These are phyloP conservation scores for Alternaria alternata DNA, from an alignment of 2,329 filamentous ascomycete species.

Conservation along the genomic window DNA sequence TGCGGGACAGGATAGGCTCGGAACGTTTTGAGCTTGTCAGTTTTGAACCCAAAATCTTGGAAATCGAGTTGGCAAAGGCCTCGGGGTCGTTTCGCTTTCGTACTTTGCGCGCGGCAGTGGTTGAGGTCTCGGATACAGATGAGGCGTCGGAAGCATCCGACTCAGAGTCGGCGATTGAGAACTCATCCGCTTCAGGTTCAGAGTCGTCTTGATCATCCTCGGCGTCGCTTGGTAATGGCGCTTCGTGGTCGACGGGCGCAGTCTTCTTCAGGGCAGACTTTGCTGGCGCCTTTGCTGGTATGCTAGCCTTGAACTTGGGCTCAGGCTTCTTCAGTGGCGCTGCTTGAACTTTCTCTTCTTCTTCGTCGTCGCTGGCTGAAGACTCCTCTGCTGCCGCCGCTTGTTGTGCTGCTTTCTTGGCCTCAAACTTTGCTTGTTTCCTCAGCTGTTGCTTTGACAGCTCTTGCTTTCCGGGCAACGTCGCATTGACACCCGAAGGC, in stretches of 20 bases:
- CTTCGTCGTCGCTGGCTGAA: constrained; percentile 19
- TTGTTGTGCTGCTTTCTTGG: constrained; percentile 25
- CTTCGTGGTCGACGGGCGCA: constrained; percentile 39
- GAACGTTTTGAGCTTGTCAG: constrained; percentile 80
- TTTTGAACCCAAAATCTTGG: constrained; percentile 91
- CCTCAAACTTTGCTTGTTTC: constrained; percentile 27
- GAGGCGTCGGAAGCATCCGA: constrained; percentile 48
- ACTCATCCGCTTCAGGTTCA: constrained; percentile 50
- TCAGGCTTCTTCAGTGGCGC: constrained; percentile 24
- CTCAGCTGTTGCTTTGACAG: constrained; percentile 27
- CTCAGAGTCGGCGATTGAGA: constrained; percentile 43
- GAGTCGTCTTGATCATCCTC: constrained; percentile 22
- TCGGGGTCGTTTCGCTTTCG: constrained; percentile 91
- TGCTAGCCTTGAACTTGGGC: constrained; percentile 32
- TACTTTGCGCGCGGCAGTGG: constrained; percentile 55
- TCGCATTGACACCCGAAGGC: constrained; percentile 36
- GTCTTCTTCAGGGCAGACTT: constrained; percentile 38
- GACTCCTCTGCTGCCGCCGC: constrained; percentile 19
- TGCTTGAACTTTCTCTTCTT: constrained; percentile 7
- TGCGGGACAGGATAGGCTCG: constrained; percentile 91
- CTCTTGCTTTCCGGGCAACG: constrained; percentile 17
- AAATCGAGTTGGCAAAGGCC: constrained; percentile 91
- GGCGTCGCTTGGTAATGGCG: constrained; percentile 36
- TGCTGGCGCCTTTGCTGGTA: constrained; percentile 24
- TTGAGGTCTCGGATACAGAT: constrained; percentile 46